Conservation (phyloP, 179 eudicot genomes). For the Carnegiea gigantea region DNA sequence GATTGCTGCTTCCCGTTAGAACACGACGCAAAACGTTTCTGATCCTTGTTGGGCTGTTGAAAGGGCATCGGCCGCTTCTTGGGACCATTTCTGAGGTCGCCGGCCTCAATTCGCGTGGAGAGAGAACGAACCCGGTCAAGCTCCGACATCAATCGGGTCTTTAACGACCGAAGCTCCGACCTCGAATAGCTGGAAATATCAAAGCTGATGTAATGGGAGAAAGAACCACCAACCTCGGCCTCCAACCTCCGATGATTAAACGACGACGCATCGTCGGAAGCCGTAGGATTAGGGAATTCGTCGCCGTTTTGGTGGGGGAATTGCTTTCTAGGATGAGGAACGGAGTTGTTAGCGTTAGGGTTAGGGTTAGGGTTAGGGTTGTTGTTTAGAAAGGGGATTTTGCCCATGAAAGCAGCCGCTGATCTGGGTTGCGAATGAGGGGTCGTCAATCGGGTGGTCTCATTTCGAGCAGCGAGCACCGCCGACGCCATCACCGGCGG, state of each 20-base stretch:
- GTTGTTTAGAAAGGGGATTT: constrained; percentile 44
- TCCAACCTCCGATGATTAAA: constrained; percentile 33
- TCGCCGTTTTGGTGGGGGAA: constrained; percentile 28
- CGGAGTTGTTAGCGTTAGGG: constrained; percentile 45
- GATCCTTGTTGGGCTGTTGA: constrained; percentile 19
- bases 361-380: constrained; percentile 70
- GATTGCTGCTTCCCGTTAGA: neutral
- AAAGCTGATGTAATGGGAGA: constrained; percentile 39
- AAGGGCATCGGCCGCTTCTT: constrained; percentile 43
- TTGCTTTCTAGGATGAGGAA: constrained; percentile 27
- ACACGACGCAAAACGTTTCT: constrained; percentile 19
- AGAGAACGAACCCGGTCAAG: constrained; percentile 57
- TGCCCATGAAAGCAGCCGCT: constrained; percentile 53
- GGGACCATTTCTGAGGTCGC: constrained; percentile 20
- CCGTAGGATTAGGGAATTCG: constrained; percentile 30
- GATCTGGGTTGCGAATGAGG: constrained; percentile 24
- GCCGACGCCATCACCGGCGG: constrained; percentile 63
- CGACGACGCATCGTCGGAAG: constrained; percentile 58
- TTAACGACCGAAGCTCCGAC: constrained; percentile 46
- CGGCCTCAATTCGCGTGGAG: constrained; percentile 45
- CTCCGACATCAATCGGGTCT: constrained; percentile 50
- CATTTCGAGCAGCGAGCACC: constrained; percentile 56
- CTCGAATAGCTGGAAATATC: constrained; percentile 44
- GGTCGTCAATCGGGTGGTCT: constrained; percentile 40
- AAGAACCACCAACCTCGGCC: constrained; percentile 10